These are phyloP conservation scores for Candida maesae DNA, from an alignment of 805 yeast genomes.

Conservation along the genomic window DNA sequence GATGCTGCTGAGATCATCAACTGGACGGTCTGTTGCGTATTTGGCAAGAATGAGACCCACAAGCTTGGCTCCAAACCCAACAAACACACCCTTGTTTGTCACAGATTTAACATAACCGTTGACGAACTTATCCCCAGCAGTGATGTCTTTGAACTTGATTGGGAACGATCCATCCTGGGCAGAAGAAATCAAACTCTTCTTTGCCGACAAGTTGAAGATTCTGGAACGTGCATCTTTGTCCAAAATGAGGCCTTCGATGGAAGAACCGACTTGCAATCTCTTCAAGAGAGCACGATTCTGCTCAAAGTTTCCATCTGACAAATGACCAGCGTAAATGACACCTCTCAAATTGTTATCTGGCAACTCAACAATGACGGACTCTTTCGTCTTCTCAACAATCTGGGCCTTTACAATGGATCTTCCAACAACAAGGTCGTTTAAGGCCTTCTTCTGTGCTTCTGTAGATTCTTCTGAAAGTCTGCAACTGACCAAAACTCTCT, in stretches of 20 bases:
- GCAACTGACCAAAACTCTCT: constrained; percentile 68
- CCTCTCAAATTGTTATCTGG: constrained; percentile 51
- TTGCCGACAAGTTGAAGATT: constrained; percentile 59
- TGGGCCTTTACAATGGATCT: constrained; percentile 54
- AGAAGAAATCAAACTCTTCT: constrained; percentile 62
- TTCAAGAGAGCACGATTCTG: constrained; percentile 67
- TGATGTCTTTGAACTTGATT: constrained; percentile 51
- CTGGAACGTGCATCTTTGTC: constrained; percentile 62
- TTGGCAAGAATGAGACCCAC: constrained; percentile 82
- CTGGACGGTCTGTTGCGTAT: constrained; percentile 54
- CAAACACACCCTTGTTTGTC: constrained; percentile 78
- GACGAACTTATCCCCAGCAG: constrained; percentile 42
- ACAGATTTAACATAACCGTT: constrained; percentile 77
- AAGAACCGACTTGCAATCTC: constrained; percentile 57
- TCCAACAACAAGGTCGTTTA: constrained; percentile 54
- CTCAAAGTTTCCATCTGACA: constrained; percentile 72
- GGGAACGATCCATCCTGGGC: constrained; percentile 58
- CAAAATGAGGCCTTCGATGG: constrained; percentile 56
- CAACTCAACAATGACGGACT: constrained; percentile 64
- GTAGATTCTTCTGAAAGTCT: constrained; percentile 55
- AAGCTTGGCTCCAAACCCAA: constrained; percentile 73
- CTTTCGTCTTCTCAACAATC: constrained; percentile 73
- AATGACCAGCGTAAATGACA: constrained; percentile 67
- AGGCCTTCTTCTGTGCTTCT: constrained; percentile 41
- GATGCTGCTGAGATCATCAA: constrained; percentile 48